Evolutionary conservation across 1,284 basidiomycete species (phyloP).

Genomic region (Lignosus rhinocerotis): DNA sequence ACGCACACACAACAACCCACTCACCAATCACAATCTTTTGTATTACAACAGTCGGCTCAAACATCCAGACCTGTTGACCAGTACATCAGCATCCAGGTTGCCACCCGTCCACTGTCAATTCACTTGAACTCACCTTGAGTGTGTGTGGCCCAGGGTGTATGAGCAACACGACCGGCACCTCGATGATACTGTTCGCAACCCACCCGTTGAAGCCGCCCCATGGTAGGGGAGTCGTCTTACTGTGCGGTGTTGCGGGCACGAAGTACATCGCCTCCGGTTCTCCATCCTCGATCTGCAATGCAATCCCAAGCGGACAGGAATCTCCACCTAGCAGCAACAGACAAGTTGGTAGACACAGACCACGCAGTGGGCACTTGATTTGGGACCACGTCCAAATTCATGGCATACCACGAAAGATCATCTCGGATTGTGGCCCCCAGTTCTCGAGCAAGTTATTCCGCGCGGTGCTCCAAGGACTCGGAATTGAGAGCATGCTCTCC

Average conservation of each 20-base stretch:
- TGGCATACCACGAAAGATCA: too few relatives aligned
- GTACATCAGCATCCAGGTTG: background rate
- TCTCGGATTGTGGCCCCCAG: too few relatives aligned
- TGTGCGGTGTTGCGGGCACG: constrained; percentile 50
- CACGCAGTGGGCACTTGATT: too few relatives aligned
- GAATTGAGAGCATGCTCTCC: too few relatives aligned
- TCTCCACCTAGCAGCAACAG: too few relatives aligned
- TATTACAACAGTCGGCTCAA: constrained; percentile 60
- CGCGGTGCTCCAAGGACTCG: too few relatives aligned
- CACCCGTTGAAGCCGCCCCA: constrained; percentile 55
- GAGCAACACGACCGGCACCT: constrained; percentile 34
- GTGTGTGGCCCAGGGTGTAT: constrained; percentile 55
- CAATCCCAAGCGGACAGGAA: constrained; percentile 56
- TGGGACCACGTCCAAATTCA: too few relatives aligned
- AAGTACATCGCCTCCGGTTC: constrained; percentile 47
- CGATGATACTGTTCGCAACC: constrained; percentile 52
- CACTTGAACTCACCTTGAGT: constrained; percentile 43
- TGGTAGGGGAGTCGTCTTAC: constrained; percentile 43
- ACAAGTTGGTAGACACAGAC: too few relatives aligned
- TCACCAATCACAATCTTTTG: constrained; percentile 63
- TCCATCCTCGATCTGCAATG: constrained; percentile 53
- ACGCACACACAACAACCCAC: constrained; percentile 17
- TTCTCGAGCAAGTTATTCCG: too few relatives aligned
- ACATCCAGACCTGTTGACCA: constrained; percentile 50
- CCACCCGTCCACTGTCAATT: background rate